Base-by-base conservation (phyloP, 306 rosid genomes). In the Cercis canadensis region DNA sequence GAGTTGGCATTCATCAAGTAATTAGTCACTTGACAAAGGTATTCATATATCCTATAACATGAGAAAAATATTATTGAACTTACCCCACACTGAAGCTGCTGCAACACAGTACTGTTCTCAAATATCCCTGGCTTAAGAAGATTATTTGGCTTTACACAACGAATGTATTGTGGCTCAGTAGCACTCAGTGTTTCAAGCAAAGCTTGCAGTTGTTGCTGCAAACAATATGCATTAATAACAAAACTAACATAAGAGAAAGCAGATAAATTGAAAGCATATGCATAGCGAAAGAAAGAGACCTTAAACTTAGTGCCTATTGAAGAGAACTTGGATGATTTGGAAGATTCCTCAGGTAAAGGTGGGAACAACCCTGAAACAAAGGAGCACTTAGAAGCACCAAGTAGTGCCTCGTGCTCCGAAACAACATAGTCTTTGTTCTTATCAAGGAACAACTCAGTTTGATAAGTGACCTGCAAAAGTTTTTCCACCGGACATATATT, bases 341-440 rank as follows among this genome's bases (percentile, higher is more conserved):
- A 73, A 55, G 92, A 78, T 52, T 94, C 98, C 80, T 94, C 99
- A 0, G 91, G 83, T 78, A 78, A 87, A 73, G 85, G 97, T 33
- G 96, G 97, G 74, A 91, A 94, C 55, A 94, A 67, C 83, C 86
- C 84, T 40, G 99, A 81, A 81, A 91, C 96, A 73, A 94, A 94
- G 56, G 89, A 21, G 87, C 97, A 91, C 75, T 62, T 75, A 5
- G 99, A 94, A 69, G 96, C 92, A 70, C 79, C 57, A 70, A 94
- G 83, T 41, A 94, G 87, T 32, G 87, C 95, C 46, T 91, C 96
- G 47, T 91, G 97, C 83, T 94, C 99, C 1, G 99, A 89, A 74
- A 94, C 88, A 87, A 94, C 95, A 45, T 89, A 94, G 78, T 94
- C 97, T 84, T 91, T 94, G 79, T 94, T 94, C 86, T 94, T 94